Evolutionary conservation across 176 grass and related monocot species (phyloP), one percentile per base, ranked within the genome.

Genomic region (Phragmites australis): DNA sequence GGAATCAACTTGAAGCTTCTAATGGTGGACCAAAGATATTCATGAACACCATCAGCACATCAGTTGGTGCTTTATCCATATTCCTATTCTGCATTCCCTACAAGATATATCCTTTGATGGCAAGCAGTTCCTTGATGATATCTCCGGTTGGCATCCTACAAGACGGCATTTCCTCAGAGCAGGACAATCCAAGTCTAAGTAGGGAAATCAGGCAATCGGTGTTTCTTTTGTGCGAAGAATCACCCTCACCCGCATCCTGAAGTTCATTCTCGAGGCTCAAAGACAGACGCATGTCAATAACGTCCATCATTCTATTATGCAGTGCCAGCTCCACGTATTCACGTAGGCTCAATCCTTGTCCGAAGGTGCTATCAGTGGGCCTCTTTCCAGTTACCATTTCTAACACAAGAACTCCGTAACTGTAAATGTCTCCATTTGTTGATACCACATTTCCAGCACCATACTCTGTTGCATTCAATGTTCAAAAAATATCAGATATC

Each of bases 331-430:
- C 56, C 19, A 83, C 50, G 4, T 86, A 86, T 11, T 72, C 72
- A 12, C 32, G 81, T 30, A 92, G 31, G 72, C 18, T 83, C 51
- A 47, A 14, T 22, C 74, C 55, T 34, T 69, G 56, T 1, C 13
- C 65, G 26, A 63, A 88, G 25, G 4, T 32, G 22, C 40, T 48
- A 9, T 83, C 79, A 0, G 86, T 89, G 3, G 90, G 86, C 15
- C 68, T 82, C 37, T 27, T 86, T 10, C 74, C 78, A 0, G 77
- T 88, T 19, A 80, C 39, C 45, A 68, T 86, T 51, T 92, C 82
- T 17, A 92, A 46, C 11, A 88, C 26, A 3, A 91, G 76, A 64
- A 91, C 77, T 13, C 85, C 89, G 13, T 81, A 88, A 10, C 85
- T 88, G 18, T 87, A 91, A 5, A 84, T 76, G 30, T 87, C 89